Evolutionary conservation across 2,329 filamentous ascomycete species (phyloP).

Genomic region (Penicillium sp.): DNA sequence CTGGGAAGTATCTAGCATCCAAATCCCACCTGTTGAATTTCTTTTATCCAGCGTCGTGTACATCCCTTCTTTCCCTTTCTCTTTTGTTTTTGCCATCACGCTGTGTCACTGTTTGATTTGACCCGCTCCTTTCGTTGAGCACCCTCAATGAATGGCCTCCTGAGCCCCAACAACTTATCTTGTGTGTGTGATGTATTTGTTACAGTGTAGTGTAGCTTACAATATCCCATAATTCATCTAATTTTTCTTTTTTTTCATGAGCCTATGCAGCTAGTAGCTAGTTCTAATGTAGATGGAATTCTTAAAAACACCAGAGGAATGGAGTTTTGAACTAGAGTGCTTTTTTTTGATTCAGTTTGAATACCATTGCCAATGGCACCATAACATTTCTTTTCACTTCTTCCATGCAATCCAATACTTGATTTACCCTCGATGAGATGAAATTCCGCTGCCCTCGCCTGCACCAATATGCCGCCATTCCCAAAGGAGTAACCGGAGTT

Average conservation of each 20-base stretch:
- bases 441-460: background rate
- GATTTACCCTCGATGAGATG: too few relatives aligned
- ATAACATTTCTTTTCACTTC: background rate
- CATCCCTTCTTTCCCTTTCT: conserved; percentile 11
- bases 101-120: conserved; percentile 6
- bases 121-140: conserved; percentile 5
- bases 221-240: conserved; percentile 22
- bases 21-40: background rate
- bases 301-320: too few relatives aligned
- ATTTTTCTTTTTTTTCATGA: too few relatives aligned
- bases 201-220: conserved; percentile 26
- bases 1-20: background rate
- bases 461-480: background rate
- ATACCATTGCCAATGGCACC: background rate
- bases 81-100: conserved; percentile 10
- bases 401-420: background rate
- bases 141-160: conserved; percentile 5
- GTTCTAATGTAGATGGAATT: background rate
- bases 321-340: too few relatives aligned
- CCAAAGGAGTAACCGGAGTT: conserved; percentile 10
- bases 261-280: background rate
- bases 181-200: conserved; percentile 3
- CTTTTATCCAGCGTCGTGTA: conserved; percentile 21
- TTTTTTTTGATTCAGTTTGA: too few relatives aligned
- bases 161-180: conserved; percentile 4